A percentile compares a stretch with the other conserved stretches of the same genome.
Evolutionary conservation across 202 grass and related monocot species (phyloP).

Genomic region (Carex arenaria): DNA sequence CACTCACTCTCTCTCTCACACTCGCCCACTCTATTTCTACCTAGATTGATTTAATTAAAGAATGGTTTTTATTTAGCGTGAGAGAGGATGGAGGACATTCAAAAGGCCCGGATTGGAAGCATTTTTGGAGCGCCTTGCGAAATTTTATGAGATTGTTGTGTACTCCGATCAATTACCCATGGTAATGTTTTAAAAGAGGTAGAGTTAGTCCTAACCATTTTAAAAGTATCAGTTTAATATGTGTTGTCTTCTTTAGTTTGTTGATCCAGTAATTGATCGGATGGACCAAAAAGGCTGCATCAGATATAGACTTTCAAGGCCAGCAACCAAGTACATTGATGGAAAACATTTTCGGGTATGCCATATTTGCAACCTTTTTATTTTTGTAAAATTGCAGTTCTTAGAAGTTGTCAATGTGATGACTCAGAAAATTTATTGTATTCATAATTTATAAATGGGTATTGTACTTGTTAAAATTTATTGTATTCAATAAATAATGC

Average conservation of each 20-base stretch:
- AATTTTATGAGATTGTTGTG: conserved; percentile 96
- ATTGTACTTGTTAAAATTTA: neutral
- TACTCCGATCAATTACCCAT: conserved; percentile 93
- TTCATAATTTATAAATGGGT: neutral
- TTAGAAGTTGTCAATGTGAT: neutral
- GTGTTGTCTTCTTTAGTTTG: conserved; percentile 51
- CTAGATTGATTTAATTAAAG: neutral
- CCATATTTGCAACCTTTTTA: neutral
- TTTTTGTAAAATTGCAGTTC: neutral
- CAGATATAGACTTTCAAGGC: conserved; percentile 77
- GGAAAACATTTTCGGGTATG: conserved; percentile 95
- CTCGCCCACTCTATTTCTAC: conserved; percentile 15
- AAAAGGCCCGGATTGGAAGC: conserved; percentile 98
- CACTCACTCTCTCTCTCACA: neutral
- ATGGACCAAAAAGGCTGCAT: conserved; percentile 86
- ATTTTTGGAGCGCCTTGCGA: conserved; percentile 89
- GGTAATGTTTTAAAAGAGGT: conserved; percentile 41
- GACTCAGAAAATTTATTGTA: neutral
- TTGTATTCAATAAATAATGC: neutral
- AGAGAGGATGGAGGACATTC: conserved; percentile 98
- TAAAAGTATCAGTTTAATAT: neutral
- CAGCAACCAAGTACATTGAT: conserved; percentile 84
- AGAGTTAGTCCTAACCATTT: conserved; percentile 5
- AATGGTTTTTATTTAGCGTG: conserved; percentile 47
- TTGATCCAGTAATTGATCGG: conserved; percentile 95